A percentile compares a stretch with the other conserved stretches of the same genome.
These are phyloP conservation scores for Alliaria petiolata DNA, from an alignment of 345 rosid species.

Conservation along the genomic window DNA sequence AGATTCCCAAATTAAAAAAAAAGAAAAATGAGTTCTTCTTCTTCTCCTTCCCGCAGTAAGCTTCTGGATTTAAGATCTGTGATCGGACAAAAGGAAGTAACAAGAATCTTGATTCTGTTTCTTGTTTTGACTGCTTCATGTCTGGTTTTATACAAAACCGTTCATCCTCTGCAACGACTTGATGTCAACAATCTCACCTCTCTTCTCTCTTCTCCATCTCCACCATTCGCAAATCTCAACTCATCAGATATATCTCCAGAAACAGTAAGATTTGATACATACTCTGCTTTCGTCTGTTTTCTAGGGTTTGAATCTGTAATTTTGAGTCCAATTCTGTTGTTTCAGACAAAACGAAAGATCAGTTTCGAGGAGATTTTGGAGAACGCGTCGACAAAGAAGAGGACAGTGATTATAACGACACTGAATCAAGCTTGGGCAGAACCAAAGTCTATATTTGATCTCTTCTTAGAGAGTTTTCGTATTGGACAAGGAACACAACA, in stretches of 20 bases:
- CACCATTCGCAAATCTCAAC: not conserved
- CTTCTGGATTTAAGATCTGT: constrained; percentile 9
- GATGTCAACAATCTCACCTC: constrained; percentile 5
- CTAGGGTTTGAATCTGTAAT: too few species aligned
- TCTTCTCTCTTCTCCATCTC: constrained; percentile 6
- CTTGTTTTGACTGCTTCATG: constrained; percentile 28
- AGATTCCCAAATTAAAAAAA: not conserved
- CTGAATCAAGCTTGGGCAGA: constrained; percentile 69
- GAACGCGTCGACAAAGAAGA: constrained; percentile 33
- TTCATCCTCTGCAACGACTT: constrained; percentile 22
- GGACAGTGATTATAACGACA: constrained; percentile 66
- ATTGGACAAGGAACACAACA: constrained; percentile 45
- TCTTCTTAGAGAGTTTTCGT: constrained; percentile 59
- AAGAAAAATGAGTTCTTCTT: constrained; percentile 12
- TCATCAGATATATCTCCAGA: not conserved
- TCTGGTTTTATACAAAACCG: constrained; percentile 29
- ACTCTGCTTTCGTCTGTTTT: too few species aligned
- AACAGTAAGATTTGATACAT: not conserved
- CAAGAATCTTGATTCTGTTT: constrained; percentile 28
- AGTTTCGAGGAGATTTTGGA: constrained; percentile 14
- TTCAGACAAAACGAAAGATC: constrained; percentile 13
- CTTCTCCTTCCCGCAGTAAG: constrained; percentile 17
- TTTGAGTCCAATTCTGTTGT: not conserved
- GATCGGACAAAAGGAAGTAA: constrained; percentile 14
- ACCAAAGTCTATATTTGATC: constrained; percentile 51